These are phyloP conservation scores for Eruca vesicaria DNA, from an alignment of 441 rosid species.

Conservation along the genomic window DNA sequence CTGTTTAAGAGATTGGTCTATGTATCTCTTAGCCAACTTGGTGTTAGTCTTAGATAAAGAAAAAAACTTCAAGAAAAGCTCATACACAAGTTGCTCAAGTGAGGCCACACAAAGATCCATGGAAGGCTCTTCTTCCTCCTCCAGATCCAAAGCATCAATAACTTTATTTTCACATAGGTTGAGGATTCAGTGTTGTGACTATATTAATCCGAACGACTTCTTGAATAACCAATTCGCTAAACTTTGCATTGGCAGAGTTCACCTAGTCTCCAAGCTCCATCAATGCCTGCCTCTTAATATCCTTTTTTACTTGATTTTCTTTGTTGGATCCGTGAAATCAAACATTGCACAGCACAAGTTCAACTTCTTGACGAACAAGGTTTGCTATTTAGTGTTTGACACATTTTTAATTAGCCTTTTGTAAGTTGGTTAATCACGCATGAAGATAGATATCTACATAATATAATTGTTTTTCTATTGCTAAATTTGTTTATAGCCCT, in stretches of 20 bases:
- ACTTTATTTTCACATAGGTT: conserved; percentile 63
- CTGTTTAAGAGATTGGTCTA: conserved; percentile 52
- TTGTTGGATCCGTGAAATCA: conserved; percentile 64
- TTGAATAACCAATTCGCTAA: conserved; percentile 50
- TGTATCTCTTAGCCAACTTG: conserved; percentile 58
- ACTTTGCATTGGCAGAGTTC: conserved; percentile 59
- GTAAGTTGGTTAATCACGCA: no score
- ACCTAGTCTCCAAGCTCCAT: conserved; percentile 70
- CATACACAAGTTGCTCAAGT: conserved; percentile 70
- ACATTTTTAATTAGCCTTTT: no score
- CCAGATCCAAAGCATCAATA: conserved; percentile 60
- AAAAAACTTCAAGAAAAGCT: conserved; percentile 64
- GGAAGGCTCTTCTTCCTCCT: conserved; percentile 72
- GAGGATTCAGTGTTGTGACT: conserved; percentile 58
- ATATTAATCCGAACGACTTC: conserved; percentile 61
- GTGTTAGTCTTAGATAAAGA: conserved; percentile 74
- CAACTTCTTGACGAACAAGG: conserved; percentile 52
- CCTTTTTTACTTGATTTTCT: conserved; percentile 69
- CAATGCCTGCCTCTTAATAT: conserved; percentile 65
- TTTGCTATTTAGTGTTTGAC: conserved; percentile 59
- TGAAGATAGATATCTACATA: no score
- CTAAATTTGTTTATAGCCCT: no score
- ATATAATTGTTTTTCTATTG: no score
- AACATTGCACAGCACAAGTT: conserved; percentile 56
- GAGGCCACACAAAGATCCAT: conserved; percentile 90